Base-by-base conservation (phyloP, 2,329 filamentous ascomycete genomes). In the Claviceps sp. region DNA sequence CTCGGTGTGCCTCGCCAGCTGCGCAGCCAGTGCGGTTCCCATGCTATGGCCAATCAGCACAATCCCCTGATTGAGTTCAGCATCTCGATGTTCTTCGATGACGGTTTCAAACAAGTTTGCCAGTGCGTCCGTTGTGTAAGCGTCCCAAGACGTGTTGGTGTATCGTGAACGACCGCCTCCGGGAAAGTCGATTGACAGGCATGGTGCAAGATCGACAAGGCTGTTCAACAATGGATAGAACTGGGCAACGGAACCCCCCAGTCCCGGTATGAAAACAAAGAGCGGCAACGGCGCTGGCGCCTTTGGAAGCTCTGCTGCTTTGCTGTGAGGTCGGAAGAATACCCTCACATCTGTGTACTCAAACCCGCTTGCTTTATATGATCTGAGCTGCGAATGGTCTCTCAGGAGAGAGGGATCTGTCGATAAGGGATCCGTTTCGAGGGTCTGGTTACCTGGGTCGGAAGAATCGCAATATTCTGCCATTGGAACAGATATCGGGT, bases 211-310 rank as follows among this genome's bases (percentile, higher is more conserved):
- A 62, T 94, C 88, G 49, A 86, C 79, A 47, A 98, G 74, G 65
- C 87, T 93, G 20, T 81, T 85, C 16, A 97, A 70, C 5, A 97
- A 71, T 34, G 86, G 80, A 51, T 87, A 78, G 63, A 96, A 97
- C 62, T 97, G 93, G 11, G 88, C 85, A 23, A 89, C 78, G 0
- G 88, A 95, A 47, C 93, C 93, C n/a, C 91, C 93, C 9, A 97
- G 76, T 1, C 93, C 93, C 62, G 97, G 93, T 52, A 97, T 75
- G 63, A 94, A 95, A 44, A 97, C 89, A 3, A 97, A 71, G 9
- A 98, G 71, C 1, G 93, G 93, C 11, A 96, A 69, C 0, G 86
- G 83, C 0, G 78, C 76, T 1, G 88, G 88, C 22, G 48, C 49
- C 38, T 45, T 52, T 16, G 53, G 53, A 4, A 97, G 75, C 64